Evolutionary conservation across 2,329 filamentous ascomycete genomes (phyloP), one percentile per base, ranked within the genome.

Genomic region (Paracoccidioides lutzii): DNA sequence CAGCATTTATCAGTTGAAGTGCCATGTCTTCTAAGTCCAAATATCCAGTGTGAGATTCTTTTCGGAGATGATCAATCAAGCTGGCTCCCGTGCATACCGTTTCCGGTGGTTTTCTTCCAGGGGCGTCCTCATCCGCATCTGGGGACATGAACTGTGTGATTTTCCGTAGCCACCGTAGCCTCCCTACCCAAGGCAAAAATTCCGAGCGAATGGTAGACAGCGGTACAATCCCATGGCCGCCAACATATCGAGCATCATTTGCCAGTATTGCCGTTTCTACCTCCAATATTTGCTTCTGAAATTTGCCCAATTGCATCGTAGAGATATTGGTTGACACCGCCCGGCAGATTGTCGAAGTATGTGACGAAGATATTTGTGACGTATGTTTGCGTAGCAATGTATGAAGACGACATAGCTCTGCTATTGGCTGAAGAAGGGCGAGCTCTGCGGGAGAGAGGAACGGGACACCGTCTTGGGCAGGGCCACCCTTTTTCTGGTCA

Each of bases 141-240:
- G 75, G 72, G 53, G 81, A 71, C 68, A 96, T 87, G 62, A 87
- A 88, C 62, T 80, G 78, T 38, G 81, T 79, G 50, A 90, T 73
- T 37, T 82, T 78, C 83, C 85, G 88, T 22, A 96, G 77, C 89
- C 91, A 97, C 64, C 90, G 84, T 76, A 97, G 80, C 40, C 84
- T 78, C 63, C 88, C 80, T 49, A 80, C 86, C 91, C 91, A 97
- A 45, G 81, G 85, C n/a, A 85, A 83, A 65, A 97, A 96, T 65
- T 93, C 86, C 4, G 80, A 81, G 33, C 95, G 83, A 22, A 97
- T 79, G 1, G 84, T 85, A 52, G 93, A 94, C 62, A 98, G 73
- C 2, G 93, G 91, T 28, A 97, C 91, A 59, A 95, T 94, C 59
- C 91, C 86, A 68, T 96, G 95, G 0, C 88, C 91, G 44, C 91